Conservation (phyloP, 2,329 filamentous ascomycete species). For the Beauveria pseudobassiana region DNA sequence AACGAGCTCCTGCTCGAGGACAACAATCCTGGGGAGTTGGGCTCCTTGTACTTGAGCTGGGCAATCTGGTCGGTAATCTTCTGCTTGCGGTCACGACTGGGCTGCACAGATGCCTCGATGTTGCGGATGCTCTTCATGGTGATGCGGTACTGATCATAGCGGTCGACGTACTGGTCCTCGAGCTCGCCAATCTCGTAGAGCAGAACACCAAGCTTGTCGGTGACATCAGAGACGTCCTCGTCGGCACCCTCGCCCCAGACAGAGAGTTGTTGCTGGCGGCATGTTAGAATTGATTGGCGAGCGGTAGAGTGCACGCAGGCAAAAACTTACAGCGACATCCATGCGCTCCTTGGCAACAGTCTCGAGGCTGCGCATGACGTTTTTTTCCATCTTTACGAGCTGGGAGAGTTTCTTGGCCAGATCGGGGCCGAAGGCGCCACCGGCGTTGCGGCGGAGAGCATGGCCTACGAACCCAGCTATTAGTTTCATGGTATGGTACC, state of each 20-base stretch:
- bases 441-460: constrained; percentile 64
- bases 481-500: not conserved
- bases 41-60: constrained; percentile 99
- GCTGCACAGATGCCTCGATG: constrained; percentile 97
- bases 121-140: constrained; percentile 99
- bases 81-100: constrained; percentile 98
- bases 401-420: constrained; percentile 96
- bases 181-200: constrained; percentile 98
- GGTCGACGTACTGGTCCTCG: constrained; percentile 96
- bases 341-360: constrained; percentile 91
- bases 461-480: constrained; percentile 36
- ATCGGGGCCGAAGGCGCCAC: constrained; percentile 74
- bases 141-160: constrained; percentile 97
- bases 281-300: constrained; percentile 11
- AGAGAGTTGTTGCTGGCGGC: constrained; percentile 84
- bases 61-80: constrained; percentile 99
- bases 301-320: too few relatives aligned
- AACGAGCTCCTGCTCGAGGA: constrained; percentile 96
- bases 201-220: constrained; percentile 94
- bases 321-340: constrained; percentile 81
- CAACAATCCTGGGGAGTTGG: constrained; percentile 94
- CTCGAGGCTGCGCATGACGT: constrained; percentile 98
- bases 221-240: constrained; percentile 97
- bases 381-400: constrained; percentile 99
- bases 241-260: constrained; percentile 95